Evolutionary conservation across 805 yeast genomes (phyloP).

Genomic region (Sugiyamaella chiloensis): DNA sequence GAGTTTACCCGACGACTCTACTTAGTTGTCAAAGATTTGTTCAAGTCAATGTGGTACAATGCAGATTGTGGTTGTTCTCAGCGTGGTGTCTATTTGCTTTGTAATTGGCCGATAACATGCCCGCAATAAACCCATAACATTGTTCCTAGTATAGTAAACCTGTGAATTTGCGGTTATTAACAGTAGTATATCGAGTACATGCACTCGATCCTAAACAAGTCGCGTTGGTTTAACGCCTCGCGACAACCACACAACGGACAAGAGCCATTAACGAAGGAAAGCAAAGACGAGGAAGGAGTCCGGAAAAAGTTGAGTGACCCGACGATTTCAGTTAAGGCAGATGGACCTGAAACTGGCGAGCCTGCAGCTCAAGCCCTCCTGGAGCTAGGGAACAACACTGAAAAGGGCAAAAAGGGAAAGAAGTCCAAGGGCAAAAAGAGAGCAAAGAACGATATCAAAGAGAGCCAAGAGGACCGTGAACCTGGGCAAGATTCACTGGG

Average conservation of each 20-base stretch:
- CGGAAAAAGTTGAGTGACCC: too few relatives aligned
- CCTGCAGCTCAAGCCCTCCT: constrained; percentile 23
- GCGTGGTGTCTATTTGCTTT: too few relatives aligned
- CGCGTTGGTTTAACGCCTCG: constrained; percentile 17
- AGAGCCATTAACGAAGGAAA: constrained; percentile 7
- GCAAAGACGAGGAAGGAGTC: constrained; percentile 10
- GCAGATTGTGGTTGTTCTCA: too few relatives aligned
- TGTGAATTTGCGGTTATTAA: too few relatives aligned
- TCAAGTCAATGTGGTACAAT: too few relatives aligned
- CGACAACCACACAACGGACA: not conserved
- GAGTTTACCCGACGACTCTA: too few relatives aligned
- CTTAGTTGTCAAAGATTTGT: too few relatives aligned
- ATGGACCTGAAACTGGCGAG: constrained; percentile 12
- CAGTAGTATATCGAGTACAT: too few relatives aligned
- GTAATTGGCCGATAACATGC: too few relatives aligned
- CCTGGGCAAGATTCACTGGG: not conserved
- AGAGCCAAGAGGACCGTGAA: not conserved
- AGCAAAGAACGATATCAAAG: not conserved
- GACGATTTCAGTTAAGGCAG: not conserved
- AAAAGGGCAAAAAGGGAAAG: constrained; percentile 10
- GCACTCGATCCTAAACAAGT: constrained; percentile 14
- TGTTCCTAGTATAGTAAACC: too few relatives aligned
- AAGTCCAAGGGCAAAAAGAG: constrained; percentile 3
- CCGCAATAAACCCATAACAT: too few relatives aligned
- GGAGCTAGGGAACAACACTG: constrained; percentile 19